Evolutionary conservation across 441 rosid genomes (phyloP).

Genomic region (Theobroma grandiflorum): DNA sequence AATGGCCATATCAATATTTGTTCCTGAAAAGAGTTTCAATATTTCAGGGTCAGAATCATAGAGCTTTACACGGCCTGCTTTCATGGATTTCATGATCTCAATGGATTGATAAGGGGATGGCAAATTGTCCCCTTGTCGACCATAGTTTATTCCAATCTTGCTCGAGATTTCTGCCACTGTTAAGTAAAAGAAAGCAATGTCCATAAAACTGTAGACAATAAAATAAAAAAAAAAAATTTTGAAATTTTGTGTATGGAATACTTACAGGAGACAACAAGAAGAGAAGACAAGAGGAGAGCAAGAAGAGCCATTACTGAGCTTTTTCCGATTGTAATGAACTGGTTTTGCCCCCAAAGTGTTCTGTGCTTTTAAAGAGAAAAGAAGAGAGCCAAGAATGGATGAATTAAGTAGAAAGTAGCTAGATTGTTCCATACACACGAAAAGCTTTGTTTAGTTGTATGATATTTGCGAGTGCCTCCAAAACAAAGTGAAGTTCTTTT

Average conservation of each 20-base stretch:
- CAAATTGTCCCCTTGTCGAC: slow-evolving; percentile 71
- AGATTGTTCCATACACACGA: not conserved
- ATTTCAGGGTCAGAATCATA: slow-evolving; percentile 71
- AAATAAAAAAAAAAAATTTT: too few relatives aligned
- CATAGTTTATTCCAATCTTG: slow-evolving; percentile 81
- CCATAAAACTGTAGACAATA: not conserved
- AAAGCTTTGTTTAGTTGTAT: slow-evolving; percentile 8
- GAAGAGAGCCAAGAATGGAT: slow-evolving; percentile 2
- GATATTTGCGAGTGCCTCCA: not conserved
- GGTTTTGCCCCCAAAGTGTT: not conserved
- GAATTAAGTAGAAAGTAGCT: slow-evolving; percentile 19
- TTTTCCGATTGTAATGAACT: not conserved
- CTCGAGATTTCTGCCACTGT: slow-evolving; percentile 33
- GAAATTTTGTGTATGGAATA: not conserved
- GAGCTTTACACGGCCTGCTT: slow-evolving; percentile 64
- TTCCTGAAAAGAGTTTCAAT: slow-evolving; percentile 60
- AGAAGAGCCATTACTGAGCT: slow-evolving; percentile 20
- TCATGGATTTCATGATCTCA: slow-evolving; percentile 57
- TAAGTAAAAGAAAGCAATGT: not conserved
- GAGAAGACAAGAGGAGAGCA: not conserved
- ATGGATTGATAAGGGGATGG: slow-evolving; percentile 69
- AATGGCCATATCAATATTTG: slow-evolving; percentile 63
- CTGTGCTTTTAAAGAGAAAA: not conserved
- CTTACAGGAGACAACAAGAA: slow-evolving; percentile 14
- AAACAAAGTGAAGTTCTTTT: slow-evolving; percentile 19